Evolutionary conservation across 1,139 yeast genomes (phyloP), one percentile per base, ranked within the genome.

Genomic region (Debaryomycetaceae sp.): DNA sequence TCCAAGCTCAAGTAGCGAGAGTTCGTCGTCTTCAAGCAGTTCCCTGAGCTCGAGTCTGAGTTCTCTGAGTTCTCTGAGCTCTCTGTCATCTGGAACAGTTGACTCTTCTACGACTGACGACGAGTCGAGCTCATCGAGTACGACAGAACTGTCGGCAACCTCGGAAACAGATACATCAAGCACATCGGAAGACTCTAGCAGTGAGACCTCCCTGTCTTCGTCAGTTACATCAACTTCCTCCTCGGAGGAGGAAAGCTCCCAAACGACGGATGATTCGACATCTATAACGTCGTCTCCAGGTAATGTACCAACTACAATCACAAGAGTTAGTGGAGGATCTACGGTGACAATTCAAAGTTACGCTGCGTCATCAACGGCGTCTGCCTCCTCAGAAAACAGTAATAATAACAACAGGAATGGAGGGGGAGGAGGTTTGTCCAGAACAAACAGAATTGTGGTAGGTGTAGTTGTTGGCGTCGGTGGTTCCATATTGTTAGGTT

Each of bases 401-500:
- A 44, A 49, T 34, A 52, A 45, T 41, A 42, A 49, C 35, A 53
- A 44, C 39, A 43, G 46, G 27, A 50, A 47, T 23, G 36, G 47
- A 40, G 40, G 54, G 35, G 39, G 51, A 22, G 56, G 67, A 11
- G 78, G 79, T 4, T 68, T 75, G 48, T 69, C 77, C 24, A 51
- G 62, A 36, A 72, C 78, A 44, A 75, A 75, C 53, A 68, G 63
- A 46, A 71, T 75, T 35, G 78, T 75, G 4, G 80, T 75, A 4
- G 80, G 80, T 38, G 79, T 74, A 2, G 79, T 75, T 38, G 80
- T 75, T 11, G 80, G 80, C 38, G 75, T 74, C 6, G 80, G 79
- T 41, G 79, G 78, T 1, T 62, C 76, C 5, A 62, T 74, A 34
- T 59, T 74, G 42, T 36, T 73, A 34, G 77, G 69, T 13, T 57